Percentiles rank a stretch among this genome's conserved stretches.
These are phyloP conservation scores for Ogataea corticis DNA, from an alignment of 805 yeast species.

Conservation along the genomic window DNA sequence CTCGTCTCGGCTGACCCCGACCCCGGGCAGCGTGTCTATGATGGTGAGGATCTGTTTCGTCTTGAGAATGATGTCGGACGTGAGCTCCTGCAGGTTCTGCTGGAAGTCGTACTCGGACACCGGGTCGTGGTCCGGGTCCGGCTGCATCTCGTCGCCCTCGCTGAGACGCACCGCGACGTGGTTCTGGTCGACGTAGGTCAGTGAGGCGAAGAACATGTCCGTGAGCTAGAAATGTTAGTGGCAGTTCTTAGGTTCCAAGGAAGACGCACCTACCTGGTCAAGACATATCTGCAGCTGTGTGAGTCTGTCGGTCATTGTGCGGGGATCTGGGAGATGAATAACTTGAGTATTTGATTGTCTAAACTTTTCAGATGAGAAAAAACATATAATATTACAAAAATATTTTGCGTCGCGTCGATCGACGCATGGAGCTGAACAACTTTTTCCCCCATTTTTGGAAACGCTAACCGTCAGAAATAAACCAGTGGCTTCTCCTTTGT, in stretches of 20 bases:
- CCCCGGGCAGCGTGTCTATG: constrained; percentile 89
- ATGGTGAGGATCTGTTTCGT: constrained; percentile 83
- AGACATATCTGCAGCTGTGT: constrained; percentile 88
- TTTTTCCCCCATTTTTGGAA: constrained; percentile 3
- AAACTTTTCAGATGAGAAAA: no score
- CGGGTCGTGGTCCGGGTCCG: constrained; percentile 60
- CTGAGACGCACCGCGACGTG: constrained; percentile 57
- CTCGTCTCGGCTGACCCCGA: constrained; percentile 75
- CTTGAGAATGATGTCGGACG: constrained; percentile 82
- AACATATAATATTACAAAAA: no score
- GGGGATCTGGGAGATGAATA: not conserved
- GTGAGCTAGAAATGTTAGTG: constrained; percentile 44
- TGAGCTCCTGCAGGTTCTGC: constrained; percentile 67
- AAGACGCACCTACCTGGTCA: constrained; percentile 51
- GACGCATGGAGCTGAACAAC: not conserved
- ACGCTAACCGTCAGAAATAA: constrained; percentile 4
- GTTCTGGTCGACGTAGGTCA: constrained; percentile 76
- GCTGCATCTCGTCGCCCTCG: constrained; percentile 53
- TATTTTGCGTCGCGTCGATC: constrained; percentile 1
- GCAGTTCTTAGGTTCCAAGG: not conserved
- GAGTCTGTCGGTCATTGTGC: constrained; percentile 74
- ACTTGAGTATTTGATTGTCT: not conserved
- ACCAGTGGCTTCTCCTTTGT: not conserved
- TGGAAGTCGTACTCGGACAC: constrained; percentile 35
- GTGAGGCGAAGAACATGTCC: constrained; percentile 77